phyloP scores from a whole-genome alignment of 148 eudicot species.

The Tetragonia tetragonoides region DNA sequence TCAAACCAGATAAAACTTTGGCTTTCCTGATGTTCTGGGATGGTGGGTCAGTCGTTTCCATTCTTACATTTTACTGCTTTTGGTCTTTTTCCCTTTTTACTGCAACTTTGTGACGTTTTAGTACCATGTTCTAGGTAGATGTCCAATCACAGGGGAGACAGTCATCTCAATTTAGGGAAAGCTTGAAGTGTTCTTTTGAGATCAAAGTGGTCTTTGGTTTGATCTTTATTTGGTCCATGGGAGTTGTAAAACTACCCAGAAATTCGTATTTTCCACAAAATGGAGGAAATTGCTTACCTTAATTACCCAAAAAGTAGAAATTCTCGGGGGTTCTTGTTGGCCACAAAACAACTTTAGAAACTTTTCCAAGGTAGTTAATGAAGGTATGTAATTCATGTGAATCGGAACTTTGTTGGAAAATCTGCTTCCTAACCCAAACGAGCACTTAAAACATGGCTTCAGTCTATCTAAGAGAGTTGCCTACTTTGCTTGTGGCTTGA shows the following conservation, averaged over 20 bases:
- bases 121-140: background rate
- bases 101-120: background rate
- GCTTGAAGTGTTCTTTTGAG: background rate
- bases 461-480: no score
- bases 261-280: no score
- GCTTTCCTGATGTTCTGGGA: conserved; percentile 26
- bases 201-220: background rate
- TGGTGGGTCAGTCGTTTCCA: conserved; percentile 19
- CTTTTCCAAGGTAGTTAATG: no score
- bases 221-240: background rate
- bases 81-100: conserved; percentile 12
- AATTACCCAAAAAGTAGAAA: no score
- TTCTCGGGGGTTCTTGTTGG: no score
- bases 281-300: no score
- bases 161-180: conserved; percentile 17
- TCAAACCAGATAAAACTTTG: background rate
- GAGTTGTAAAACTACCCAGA: background rate
- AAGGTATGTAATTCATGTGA: no score
- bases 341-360: no score
- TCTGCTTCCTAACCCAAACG: no score
- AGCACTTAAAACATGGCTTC: no score
- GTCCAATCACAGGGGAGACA: conserved; percentile 15
- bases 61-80: conserved; percentile 8
- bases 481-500: no score
- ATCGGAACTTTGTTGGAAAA: no score